These are phyloP conservation scores for Bipolaris bicolor DNA, from an alignment of 2,329 filamentous ascomycete species.

Conservation along the genomic window DNA sequence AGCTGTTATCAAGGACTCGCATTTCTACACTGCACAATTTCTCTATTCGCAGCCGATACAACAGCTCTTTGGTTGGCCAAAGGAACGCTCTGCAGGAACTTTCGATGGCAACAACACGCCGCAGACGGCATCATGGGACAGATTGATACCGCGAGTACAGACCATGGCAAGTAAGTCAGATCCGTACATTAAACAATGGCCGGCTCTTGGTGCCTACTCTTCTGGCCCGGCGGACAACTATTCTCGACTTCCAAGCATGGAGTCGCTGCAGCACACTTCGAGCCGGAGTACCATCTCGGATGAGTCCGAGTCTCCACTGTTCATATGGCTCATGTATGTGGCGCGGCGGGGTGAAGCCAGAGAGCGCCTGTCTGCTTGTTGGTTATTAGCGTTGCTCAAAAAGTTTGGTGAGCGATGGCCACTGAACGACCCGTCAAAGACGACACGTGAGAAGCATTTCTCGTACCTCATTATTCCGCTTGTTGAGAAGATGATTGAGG, in stretches of 20 bases:
- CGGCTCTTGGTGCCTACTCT: slow-evolving; percentile 48
- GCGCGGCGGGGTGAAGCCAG: slow-evolving; percentile 50
- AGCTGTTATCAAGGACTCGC: slow-evolving; percentile 78
- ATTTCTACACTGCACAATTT: slow-evolving; percentile 72
- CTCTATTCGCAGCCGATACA: slow-evolving; percentile 52
- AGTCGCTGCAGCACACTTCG: slow-evolving; percentile 36
- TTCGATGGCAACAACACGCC: slow-evolving; percentile 29
- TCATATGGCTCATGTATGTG: slow-evolving; percentile 56
- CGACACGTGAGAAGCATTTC: slow-evolving; percentile 51
- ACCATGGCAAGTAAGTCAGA: slow-evolving; percentile 48
- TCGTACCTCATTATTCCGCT: slow-evolving; percentile 55
- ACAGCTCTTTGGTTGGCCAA: slow-evolving; percentile 41
- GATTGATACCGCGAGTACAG: slow-evolving; percentile 48
- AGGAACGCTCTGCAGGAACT: slow-evolving; percentile 25
- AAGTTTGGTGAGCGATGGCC: slow-evolving; percentile 47
- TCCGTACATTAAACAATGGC: slow-evolving; percentile 52
- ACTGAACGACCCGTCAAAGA: slow-evolving; percentile 45
- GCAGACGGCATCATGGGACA: slow-evolving; percentile 38
- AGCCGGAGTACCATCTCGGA: slow-evolving; percentile 44
- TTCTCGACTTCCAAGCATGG: slow-evolving; percentile 41
- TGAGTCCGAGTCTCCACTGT: slow-evolving; percentile 55
- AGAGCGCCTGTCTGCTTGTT: slow-evolving; percentile 52
- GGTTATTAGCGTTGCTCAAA: slow-evolving; percentile 47
- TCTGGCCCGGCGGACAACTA: slow-evolving; percentile 37
- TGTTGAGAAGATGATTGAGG: slow-evolving; percentile 56